Evolutionary conservation across 257 asterid species (phyloP).

Genomic region (Nicotiana otophora): DNA sequence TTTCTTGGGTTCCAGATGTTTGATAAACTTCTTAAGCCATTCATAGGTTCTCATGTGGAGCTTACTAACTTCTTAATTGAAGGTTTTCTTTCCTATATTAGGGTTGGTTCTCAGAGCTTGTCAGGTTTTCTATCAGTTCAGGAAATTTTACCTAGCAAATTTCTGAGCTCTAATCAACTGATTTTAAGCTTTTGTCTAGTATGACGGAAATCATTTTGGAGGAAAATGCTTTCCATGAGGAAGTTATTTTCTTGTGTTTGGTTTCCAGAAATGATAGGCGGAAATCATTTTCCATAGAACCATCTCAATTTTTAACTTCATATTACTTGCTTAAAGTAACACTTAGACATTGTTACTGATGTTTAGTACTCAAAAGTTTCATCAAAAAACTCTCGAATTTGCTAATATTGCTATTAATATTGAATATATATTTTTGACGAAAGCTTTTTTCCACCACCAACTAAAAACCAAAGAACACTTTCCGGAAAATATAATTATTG

Average conservation of each 20-base stretch:
- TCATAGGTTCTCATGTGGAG: not conserved
- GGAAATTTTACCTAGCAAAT: not conserved
- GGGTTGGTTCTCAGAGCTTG: not conserved
- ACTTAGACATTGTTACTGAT: not conserved
- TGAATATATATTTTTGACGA: not conserved
- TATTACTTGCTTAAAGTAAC: not conserved
- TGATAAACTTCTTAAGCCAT: not conserved
- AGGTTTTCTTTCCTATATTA: not conserved
- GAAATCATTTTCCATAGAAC: not conserved
- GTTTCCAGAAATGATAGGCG: not conserved
- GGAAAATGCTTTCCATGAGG: not conserved
- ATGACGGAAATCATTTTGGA: not conserved
- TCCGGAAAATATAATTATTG: not conserved
- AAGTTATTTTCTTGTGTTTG: not conserved
- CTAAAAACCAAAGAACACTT: not conserved
- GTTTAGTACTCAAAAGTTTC: not conserved
- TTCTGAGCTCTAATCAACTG: not conserved
- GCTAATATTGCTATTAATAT: not conserved
- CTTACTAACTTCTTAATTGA: not conserved
- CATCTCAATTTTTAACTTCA: not conserved
- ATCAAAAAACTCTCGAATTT: not conserved
- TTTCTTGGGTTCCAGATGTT: not conserved
- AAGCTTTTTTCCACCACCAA: not conserved
- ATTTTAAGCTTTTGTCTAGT: not conserved
- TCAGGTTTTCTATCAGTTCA: not conserved